Evolutionary conservation across 1,284 basidiomycete species (phyloP).

Genomic region (Microbotryum silenes-acaulis): DNA sequence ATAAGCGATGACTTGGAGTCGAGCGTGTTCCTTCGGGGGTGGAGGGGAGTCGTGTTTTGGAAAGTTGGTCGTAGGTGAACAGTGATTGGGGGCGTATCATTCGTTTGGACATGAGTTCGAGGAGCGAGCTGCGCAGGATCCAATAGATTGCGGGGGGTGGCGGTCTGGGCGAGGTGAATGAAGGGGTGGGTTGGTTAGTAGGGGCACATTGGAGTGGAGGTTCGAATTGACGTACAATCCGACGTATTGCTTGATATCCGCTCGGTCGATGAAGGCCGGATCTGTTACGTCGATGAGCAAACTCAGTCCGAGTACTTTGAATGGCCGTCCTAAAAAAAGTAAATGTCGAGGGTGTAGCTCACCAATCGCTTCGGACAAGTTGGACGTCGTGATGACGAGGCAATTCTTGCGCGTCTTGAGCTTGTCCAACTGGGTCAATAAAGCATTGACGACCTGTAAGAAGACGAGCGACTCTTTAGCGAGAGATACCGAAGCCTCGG

Average conservation of each 20-base stretch:
- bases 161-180: background rate
- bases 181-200: background rate
- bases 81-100: conserved; percentile 48
- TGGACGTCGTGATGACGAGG: conserved; percentile 92
- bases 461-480: background rate
- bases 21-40: conserved; percentile 41
- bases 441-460: conserved; percentile 84
- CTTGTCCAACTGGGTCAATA: conserved; percentile 94
- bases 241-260: conserved; percentile 85
- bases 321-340: too few relatives aligned
- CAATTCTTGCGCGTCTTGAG: conserved; percentile 87
- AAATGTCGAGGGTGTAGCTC: conserved; percentile 24
- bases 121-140: conserved; percentile 75
- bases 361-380: conserved; percentile 91
- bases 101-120: conserved; percentile 66
- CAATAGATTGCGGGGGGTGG: conserved; percentile 73
- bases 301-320: background rate
- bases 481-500: too few relatives aligned
- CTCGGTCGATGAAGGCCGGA: conserved; percentile 89
- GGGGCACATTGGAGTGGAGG: background rate
- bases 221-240: conserved; percentile 16
- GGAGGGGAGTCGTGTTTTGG: background rate
- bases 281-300: conserved; percentile 48
- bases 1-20: conserved; percentile 44
- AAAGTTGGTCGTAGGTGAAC: background rate